These are phyloP conservation scores for Lepidium africanum DNA, from an alignment of 345 rosid species.

Conservation along the genomic window DNA sequence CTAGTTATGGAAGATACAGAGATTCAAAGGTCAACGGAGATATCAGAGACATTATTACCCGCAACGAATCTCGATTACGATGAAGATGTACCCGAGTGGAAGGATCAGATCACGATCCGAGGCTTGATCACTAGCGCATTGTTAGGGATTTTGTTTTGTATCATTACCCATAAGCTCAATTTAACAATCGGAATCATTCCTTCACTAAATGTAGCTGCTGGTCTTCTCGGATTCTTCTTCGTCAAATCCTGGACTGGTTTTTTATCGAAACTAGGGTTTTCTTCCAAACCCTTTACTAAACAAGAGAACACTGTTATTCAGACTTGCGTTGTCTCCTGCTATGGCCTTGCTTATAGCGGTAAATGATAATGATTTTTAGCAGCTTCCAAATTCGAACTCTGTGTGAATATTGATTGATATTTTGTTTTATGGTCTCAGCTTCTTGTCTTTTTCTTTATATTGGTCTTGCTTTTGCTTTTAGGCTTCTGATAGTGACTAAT, in stretches of 20 bases:
- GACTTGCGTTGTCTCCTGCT: no score
- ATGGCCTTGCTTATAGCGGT: no score
- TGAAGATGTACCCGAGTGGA: conserved; percentile 62
- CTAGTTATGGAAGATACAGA: conserved; percentile 41
- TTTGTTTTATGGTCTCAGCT: no score
- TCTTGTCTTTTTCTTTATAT: no score
- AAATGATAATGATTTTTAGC: no score
- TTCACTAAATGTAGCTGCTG: conserved; percentile 67
- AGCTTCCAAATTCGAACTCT: no score
- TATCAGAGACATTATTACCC: conserved; percentile 37
- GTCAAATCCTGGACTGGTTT: conserved; percentile 13
- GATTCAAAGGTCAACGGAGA: conserved; percentile 28
- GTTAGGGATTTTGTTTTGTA: conserved; percentile 62
- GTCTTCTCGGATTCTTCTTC: conserved; percentile 55
- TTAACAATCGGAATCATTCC: conserved; percentile 80
- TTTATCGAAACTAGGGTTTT: no score
- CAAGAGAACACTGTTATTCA: neutral
- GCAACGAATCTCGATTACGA: neutral
- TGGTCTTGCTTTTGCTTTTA: no score
- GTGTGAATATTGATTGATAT: no score
- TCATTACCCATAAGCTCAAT: conserved; percentile 81
- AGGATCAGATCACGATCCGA: conserved; percentile 77
- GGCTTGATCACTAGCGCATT: conserved; percentile 59
- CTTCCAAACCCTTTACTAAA: conserved; percentile 45
- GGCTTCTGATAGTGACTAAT: neutral